These are phyloP conservation scores for Trichosporon ovoides DNA, from an alignment of 1,284 basidiomycete genomes.

Conservation along the genomic window DNA sequence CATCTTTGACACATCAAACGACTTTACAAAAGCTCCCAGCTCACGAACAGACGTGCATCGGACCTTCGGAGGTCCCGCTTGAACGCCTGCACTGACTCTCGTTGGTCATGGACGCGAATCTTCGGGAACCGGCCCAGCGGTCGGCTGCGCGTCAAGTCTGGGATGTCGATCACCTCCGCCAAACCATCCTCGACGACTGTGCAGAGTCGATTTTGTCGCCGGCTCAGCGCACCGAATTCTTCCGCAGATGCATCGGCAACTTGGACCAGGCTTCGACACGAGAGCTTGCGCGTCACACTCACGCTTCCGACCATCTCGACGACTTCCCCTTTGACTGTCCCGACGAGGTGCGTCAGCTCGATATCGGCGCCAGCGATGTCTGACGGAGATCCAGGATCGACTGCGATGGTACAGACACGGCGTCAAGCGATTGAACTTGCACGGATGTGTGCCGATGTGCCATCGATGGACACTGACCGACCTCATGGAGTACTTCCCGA, in stretches of 20 bases:
- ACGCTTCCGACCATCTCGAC: background rate
- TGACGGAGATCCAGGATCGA: background rate
- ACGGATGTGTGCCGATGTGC: background rate
- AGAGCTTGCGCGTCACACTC: background rate
- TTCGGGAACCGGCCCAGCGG: background rate
- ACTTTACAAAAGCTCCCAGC: no score
- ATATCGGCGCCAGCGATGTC: background rate
- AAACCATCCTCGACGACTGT: background rate
- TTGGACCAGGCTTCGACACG: background rate
- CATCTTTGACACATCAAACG: no score
- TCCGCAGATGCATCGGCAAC: background rate
- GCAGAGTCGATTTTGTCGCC: background rate
- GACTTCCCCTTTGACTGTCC: background rate
- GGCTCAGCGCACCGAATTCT: background rate
- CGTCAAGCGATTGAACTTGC: background rate
- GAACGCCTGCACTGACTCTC: no score
- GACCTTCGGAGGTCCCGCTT: no score
- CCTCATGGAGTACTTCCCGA: background rate
- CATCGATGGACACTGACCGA: background rate
- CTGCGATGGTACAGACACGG: background rate
- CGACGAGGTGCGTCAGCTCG: background rate
- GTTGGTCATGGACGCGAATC: no score
- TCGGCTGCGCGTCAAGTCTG: background rate
- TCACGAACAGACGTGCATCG: no score
- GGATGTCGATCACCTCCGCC: background rate